Evolutionary conservation across 2,329 filamentous ascomycete genomes (phyloP), one percentile per base, ranked within the genome.

Genomic region (Colletotrichum coccodes): DNA sequence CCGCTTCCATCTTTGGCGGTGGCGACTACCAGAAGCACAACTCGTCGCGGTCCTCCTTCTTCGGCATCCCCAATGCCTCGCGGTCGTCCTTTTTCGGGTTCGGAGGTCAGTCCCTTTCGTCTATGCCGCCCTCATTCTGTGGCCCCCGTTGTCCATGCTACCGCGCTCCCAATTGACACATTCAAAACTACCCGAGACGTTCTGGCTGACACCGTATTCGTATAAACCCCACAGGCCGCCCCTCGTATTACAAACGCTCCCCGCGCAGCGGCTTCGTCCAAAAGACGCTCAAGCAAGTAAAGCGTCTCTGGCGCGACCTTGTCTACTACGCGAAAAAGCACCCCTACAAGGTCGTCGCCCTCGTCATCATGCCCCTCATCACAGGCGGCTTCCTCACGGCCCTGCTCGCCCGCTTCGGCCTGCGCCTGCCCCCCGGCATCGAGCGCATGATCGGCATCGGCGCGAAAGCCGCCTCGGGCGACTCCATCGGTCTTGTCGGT

Each of bases 311-410:
- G 65, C 92, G 92, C 75, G 91, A 97, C 77, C 89, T 98, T 9
- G 85, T 92, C 78, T 89, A 91, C 78, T 97, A 95, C 82, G 92
- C 93, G 75, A 92, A 93, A 77, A 87, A 90, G 42, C 92, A 98
- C 82, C 95, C 95, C 0, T 82, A 94, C 77, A 97, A 97, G 82
- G 93, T 97, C 54, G 93, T 98, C 83, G 86, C 93, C 84, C 88
- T 94, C 71, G 91, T 97, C 71, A 87, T 98, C 75, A 90, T 98
- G 87, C 95, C 95, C 11, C 86, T 98, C 66, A 84, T 98, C 75
- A 94, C 92, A 1, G 94, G 94, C 59, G 95, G 95, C 36, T 92
- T 93, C 32, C 82, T 98, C 72, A 91, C 91, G 9, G 93, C 92
- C 53, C 84, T 98, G 50, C 87, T 97, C 52, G 88, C 89, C 42